Base-by-base conservation (phyloP, 768 basidiomycete genomes). In the Kwoniella dejecticola region DNA sequence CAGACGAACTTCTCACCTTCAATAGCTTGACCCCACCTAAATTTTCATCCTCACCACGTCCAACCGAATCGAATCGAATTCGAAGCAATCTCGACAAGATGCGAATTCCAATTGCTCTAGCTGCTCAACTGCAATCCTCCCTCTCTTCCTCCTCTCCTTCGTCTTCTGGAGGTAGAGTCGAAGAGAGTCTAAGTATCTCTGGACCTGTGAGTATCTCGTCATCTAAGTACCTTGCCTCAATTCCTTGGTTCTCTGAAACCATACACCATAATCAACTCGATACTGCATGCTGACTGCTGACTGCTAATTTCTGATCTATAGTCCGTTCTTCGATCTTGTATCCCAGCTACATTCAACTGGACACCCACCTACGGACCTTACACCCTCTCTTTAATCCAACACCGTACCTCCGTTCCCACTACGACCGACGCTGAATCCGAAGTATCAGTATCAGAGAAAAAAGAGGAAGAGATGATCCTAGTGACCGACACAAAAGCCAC, bases 201-300 rank as follows among this genome's bases (percentile, higher is more conserved):
- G 60, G 60, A 53, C 60, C 60, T 33, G 60, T 62, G 36, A 47
- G 57, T 59, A n/a, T n/a, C n/a, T n/a, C n/a, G n/a, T n/a, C n/a
- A n/a, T n/a, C n/a, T n/a, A n/a, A n/a, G n/a, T n/a, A n/a, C n/a
- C n/a, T n/a, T n/a, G n/a, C n/a, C n/a, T n/a, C n/a, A n/a, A n/a
- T 21, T n/a, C 8, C 19, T 36, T 30, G 23, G 17, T 59, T 19
- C 13, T 21, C n/a, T 29, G 24, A 29, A 42, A 19, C 21, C 12
- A 19, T 48, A 4, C 15, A 11, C 47, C 15, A 0, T 31, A 5
- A 5, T 27, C 36, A 24, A 23, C 21, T 40, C 30, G 19, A 4
- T 44, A 13, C n/a, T n/a, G n/a, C n/a, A n/a, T n/a, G 38, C 21
- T 33, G 12, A 21, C 3, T 42, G 13, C 38, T 54, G 8, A 40